phyloP scores from a whole-genome alignment of 1,284 basidiomycete genomes.

The Cystobasidium sp. region DNA sequence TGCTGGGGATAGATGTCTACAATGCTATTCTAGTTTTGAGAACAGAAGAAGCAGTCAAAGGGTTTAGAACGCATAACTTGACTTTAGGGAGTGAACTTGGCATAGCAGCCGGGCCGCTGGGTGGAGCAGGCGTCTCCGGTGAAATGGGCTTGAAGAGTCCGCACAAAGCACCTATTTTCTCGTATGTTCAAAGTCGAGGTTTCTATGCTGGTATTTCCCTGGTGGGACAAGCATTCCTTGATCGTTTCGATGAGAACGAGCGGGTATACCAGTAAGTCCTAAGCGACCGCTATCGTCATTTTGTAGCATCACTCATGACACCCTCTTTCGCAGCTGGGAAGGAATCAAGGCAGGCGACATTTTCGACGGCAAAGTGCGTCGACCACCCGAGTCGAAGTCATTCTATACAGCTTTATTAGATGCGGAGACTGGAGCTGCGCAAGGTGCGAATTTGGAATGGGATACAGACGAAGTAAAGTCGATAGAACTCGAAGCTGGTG shows the following conservation, averaged over 20 bases:
- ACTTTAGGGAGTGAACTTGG: constrained; percentile 62
- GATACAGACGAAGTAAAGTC: constrained; percentile 46
- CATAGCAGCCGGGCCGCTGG: constrained; percentile 61
- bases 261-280: constrained; percentile 41
- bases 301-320: constrained; percentile 47
- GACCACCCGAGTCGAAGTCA: constrained; percentile 59
- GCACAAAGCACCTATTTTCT: constrained; percentile 57
- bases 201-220: constrained; percentile 61
- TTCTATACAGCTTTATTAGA: constrained; percentile 60
- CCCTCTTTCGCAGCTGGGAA: constrained; percentile 20
- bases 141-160: constrained; percentile 59
- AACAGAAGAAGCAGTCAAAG: constrained; percentile 60
- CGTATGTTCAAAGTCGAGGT: constrained; percentile 58
- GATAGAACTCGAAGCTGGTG: constrained; percentile 54
- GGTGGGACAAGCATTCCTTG: constrained; percentile 60
- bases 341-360: constrained; percentile 16
- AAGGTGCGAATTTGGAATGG: constrained; percentile 56
- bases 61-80: constrained; percentile 62
- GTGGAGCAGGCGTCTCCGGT: constrained; percentile 60
- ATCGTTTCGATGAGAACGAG: constrained; percentile 53
- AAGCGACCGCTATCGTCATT: constrained; percentile 57
- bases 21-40: constrained; percentile 56
- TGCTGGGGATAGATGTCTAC: constrained; percentile 60
- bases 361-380: constrained; percentile 58
- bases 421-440: constrained; percentile 62